Conservation (phyloP, 345 rosid species). For the Euclidium syriacum region DNA sequence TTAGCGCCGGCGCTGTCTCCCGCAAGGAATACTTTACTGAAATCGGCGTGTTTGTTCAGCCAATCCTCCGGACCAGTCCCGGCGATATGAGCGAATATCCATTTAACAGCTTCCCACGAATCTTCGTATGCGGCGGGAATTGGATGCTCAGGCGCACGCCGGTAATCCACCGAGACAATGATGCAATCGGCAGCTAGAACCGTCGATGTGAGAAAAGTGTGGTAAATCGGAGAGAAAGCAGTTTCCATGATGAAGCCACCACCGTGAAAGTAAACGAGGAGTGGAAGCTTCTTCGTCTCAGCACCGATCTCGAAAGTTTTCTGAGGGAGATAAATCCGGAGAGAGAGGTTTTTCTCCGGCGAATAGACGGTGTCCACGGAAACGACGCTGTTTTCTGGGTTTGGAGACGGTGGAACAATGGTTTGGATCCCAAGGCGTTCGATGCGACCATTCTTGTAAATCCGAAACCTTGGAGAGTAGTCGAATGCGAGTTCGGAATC, state of each 20-base stretch:
- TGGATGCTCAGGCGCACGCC: slow-evolving; percentile 45
- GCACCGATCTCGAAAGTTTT: not conserved
- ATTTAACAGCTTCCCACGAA: slow-evolving; percentile 45
- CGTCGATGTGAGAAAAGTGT: slow-evolving; percentile 21
- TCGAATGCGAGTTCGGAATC: slow-evolving; percentile 17
- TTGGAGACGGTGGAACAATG: slow-evolving; percentile 33
- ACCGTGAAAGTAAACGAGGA: slow-evolving; percentile 51
- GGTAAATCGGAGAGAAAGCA: slow-evolving; percentile 26
- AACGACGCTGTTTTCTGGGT: slow-evolving; percentile 24
- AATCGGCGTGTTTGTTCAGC: slow-evolving; percentile 36
- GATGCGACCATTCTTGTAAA: slow-evolving; percentile 35
- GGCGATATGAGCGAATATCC: slow-evolving; percentile 32
- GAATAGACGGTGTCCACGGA: slow-evolving; percentile 34
- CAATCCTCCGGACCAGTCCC: slow-evolving; percentile 35
- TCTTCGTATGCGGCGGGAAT: slow-evolving; percentile 43
- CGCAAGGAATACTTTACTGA: slow-evolving; percentile 28
- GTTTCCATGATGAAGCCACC: slow-evolving; percentile 40
- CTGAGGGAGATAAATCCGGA: slow-evolving; percentile 40
- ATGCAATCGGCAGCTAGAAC: slow-evolving; percentile 34
- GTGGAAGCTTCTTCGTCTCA: slow-evolving; percentile 30
- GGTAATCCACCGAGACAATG: slow-evolving; percentile 40
- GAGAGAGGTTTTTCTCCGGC: slow-evolving; percentile 22
- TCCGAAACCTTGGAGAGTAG: slow-evolving; percentile 12
- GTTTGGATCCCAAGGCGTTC: slow-evolving; percentile 30
- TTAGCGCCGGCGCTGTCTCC: slow-evolving; percentile 51